phyloP scores from a whole-genome alignment of 345 rosid genomes.

The Ailanthus altissimus region DNA sequence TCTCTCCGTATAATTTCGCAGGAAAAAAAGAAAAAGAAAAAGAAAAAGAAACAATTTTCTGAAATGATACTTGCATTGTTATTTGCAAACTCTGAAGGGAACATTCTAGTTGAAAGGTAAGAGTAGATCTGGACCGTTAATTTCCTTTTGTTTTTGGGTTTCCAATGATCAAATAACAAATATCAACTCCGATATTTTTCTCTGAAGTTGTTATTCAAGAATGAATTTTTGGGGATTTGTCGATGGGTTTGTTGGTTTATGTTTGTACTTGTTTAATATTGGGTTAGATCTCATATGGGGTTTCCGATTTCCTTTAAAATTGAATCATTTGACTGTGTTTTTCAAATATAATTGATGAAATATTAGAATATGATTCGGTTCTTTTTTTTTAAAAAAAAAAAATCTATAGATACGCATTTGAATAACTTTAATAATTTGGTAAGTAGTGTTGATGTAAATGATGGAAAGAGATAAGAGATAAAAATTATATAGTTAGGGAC shows the following conservation, averaged over 20 bases:
- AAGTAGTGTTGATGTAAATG: background rate
- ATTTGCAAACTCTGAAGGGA: slow-evolving; percentile 68
- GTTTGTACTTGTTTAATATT: slow-evolving; percentile 2
- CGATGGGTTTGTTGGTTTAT: background rate
- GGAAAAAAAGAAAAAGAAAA: background rate
- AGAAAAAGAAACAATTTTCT: background rate
- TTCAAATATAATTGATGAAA: background rate
- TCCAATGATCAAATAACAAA: background rate
- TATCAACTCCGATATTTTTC: background rate
- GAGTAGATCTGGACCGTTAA: slow-evolving; percentile 14
- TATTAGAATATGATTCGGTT: background rate
- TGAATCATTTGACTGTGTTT: slow-evolving; percentile 2
- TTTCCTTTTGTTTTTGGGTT: background rate
- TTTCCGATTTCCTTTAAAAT: background rate
- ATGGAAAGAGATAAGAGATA: background rate
- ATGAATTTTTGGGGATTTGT: background rate
- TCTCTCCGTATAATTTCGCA: background rate
- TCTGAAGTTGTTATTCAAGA: background rate
- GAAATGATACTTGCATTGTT: slow-evolving; percentile 66
- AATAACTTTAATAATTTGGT: slow-evolving; percentile 5
- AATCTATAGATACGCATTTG: background rate
- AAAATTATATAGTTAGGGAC: background rate
- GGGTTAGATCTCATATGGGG: slow-evolving; percentile 23
- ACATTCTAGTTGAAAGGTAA: slow-evolving; percentile 71
- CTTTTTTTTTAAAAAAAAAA: background rate